A percentile compares a stretch with the other conserved stretches of the same genome.
Conservation (phyloP, 371 early-diverging fungal species). For the Umbelopsis sp. region DNA sequence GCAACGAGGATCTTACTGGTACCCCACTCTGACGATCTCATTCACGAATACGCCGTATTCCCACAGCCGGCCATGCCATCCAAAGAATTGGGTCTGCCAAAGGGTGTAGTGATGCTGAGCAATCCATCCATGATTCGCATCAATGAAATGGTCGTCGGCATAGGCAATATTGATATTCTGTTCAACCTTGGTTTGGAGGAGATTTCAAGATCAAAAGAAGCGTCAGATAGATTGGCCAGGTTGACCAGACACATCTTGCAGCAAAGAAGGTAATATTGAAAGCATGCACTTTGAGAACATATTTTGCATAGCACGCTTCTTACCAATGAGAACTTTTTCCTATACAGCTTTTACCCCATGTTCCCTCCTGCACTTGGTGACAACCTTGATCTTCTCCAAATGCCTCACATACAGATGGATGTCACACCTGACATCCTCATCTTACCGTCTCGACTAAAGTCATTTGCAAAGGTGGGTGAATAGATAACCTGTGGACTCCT, state of each 20-base stretch:
- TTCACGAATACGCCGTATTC: slow-evolving; percentile 70
- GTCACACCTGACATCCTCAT: slow-evolving; percentile 83
- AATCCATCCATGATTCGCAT: slow-evolving; percentile 84
- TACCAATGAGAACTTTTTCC: background rate
- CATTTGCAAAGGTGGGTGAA: slow-evolving; percentile 57
- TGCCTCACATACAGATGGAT: slow-evolving; percentile 50
- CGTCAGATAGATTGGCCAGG: slow-evolving; percentile 66
- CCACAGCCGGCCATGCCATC: slow-evolving; percentile 76
- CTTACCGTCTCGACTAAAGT: slow-evolving; percentile 69
- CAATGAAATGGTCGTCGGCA: slow-evolving; percentile 78
- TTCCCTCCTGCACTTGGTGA: slow-evolving; percentile 69
- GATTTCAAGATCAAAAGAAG: slow-evolving; percentile 45
- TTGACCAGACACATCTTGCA: slow-evolving; percentile 72
- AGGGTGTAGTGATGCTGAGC: slow-evolving; percentile 61
- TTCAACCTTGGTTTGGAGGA: slow-evolving; percentile 70
- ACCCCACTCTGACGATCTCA: slow-evolving; percentile 77
- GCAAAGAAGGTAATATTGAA: slow-evolving; percentile 66
- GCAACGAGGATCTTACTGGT: slow-evolving; percentile 64
- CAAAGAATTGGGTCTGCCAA: slow-evolving; percentile 31
- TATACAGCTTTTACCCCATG: slow-evolving; percentile 75
- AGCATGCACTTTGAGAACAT: background rate
- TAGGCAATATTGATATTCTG: slow-evolving; percentile 74
- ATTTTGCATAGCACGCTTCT: background rate
- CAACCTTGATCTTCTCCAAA: slow-evolving; percentile 55
- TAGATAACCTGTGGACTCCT: background rate